Evolutionary conservation across 1,139 yeast species (phyloP), one percentile per base, ranked within the genome.

Genomic region (Pichia sp.): DNA sequence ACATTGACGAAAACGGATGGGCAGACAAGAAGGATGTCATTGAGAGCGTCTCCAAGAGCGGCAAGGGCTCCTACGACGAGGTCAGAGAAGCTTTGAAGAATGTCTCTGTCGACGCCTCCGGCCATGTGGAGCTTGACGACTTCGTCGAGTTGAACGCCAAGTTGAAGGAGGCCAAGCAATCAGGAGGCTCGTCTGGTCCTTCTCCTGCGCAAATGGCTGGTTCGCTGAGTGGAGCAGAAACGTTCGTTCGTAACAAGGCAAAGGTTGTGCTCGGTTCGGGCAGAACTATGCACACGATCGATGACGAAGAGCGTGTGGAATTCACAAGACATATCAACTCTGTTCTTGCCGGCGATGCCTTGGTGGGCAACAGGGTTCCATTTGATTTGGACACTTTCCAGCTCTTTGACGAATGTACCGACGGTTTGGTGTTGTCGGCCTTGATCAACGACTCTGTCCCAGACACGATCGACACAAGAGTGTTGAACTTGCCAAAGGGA

Each of bases 391-490:
- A 93, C 62, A 87, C 93, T 43, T 93, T 93, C 76, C 98, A 95
- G 74, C 79, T 93, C 58, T 93, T 93, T 67, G 99, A 93, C 71
- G 99, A 93, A 73, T 90, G 97, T 74, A 84, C 92, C 64, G 99
- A 95, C 70, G 98, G 99, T 62, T 78, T 93, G 66, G 93, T 95
- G 30, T 78, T 93, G 57, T 91, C 97, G 30, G 89, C 91, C 71
- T 84, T 93, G 70, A 91, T 95, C 71, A 93, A 93, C 71, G 99
- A 93, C 72, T 90, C 97, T 24, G 99, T 93, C 41, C 97, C 99
- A 9, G 97, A 93, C 71, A 93, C 99, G 14, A 93, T 93, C 66
- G 99, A 93, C 75, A 92, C 98, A 29, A 89, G 99, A 78, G 99
- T 93, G 31, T 80, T 93, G 69, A 93, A 93, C 71, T 75, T 85